A percentile compares a stretch with the other conserved stretches of the same genome.
These are phyloP conservation scores for Pichia sp. DNA, from an alignment of 1,139 yeast species.

Conservation along the genomic window DNA sequence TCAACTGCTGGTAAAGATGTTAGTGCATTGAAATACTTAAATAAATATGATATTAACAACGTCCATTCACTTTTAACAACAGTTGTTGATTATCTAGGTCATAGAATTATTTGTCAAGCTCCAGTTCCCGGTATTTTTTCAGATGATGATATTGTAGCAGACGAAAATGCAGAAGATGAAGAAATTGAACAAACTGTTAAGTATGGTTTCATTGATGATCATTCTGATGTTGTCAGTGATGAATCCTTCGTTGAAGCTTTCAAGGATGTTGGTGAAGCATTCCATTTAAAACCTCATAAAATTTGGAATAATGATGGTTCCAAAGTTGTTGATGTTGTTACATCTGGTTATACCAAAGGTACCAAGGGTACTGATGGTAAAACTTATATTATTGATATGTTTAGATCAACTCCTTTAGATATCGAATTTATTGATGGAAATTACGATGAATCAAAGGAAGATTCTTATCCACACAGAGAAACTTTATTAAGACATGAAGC, in stretches of 20 bases:
- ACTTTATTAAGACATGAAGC: slow-evolving; percentile 80
- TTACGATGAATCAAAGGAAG: slow-evolving; percentile 34
- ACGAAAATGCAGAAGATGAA: slow-evolving; percentile 30
- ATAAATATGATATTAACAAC: slow-evolving; percentile 58
- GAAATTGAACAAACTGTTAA: slow-evolving; percentile 43
- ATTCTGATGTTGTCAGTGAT: slow-evolving; percentile 38
- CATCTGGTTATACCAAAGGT: slow-evolving; percentile 82
- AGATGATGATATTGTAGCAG: slow-evolving; percentile 26
- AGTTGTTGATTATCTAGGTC: slow-evolving; percentile 84
- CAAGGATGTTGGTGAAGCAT: slow-evolving; percentile 58
- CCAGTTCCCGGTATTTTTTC: slow-evolving; percentile 95
- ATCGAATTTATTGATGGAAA: slow-evolving; percentile 60
- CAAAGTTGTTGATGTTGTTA: slow-evolving; percentile 43
- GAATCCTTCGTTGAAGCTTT: slow-evolving; percentile 47
- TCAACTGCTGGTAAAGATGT: slow-evolving; percentile 77
- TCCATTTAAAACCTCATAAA: slow-evolving; percentile 70
- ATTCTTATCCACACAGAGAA: slow-evolving; percentile 76
- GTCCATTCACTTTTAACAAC: slow-evolving; percentile 71
- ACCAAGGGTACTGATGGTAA: slow-evolving; percentile 81
- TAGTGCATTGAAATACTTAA: slow-evolving; percentile 61
- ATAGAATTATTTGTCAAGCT: slow-evolving; percentile 83
- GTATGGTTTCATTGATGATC: slow-evolving; percentile 66
- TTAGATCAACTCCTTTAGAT: slow-evolving; percentile 80
- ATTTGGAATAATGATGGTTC: slow-evolving; percentile 41
- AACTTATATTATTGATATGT: slow-evolving; percentile 75